Percentiles rank a stretch among this genome's conserved stretches.
Evolutionary conservation across 768 basidiomycete species (phyloP).

Genomic region (Rhizopogon vinicolor): DNA sequence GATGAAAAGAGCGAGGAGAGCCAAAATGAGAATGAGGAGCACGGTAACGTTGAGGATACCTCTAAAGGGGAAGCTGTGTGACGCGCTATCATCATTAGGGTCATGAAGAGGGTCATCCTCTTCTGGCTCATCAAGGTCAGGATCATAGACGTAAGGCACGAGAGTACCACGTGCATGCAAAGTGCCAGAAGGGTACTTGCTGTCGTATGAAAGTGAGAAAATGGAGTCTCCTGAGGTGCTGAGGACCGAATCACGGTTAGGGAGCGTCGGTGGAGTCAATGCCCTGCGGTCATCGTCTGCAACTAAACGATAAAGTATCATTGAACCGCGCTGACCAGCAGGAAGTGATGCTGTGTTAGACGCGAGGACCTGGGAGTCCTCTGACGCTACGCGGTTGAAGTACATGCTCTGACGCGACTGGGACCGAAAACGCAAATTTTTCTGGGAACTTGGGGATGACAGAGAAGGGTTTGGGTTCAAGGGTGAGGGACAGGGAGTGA

Average conservation of each 20-base stretch:
- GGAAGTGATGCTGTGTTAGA: slow-evolving; percentile 13
- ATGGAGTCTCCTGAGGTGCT: slow-evolving; percentile 51
- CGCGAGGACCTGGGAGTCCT: slow-evolving; percentile 39
- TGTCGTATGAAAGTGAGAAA: slow-evolving; percentile 46
- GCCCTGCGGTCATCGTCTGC: slow-evolving; percentile 28
- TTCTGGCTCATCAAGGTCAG: slow-evolving; percentile 52
- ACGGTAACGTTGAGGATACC: slow-evolving; percentile 69
- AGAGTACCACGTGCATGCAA: slow-evolving; percentile 32
- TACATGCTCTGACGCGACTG: slow-evolving; percentile 35
- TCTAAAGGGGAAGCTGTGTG: slow-evolving; percentile 31
- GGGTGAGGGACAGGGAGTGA: slow-evolving; percentile 53
- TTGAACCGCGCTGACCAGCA: slow-evolving; percentile 43
- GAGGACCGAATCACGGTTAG: slow-evolving; percentile 37
- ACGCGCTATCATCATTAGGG: slow-evolving; percentile 32
- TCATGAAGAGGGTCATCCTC: slow-evolving; percentile 79
- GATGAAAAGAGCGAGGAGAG: slow-evolving; percentile 71
- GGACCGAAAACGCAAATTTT: slow-evolving; percentile 28
- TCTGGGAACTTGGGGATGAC: slow-evolving; percentile 8
- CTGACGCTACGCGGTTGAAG: slow-evolving; percentile 40
- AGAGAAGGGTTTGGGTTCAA: slow-evolving; percentile 39
- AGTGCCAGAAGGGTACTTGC: slow-evolving; percentile 57
- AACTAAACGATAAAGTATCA: slow-evolving; percentile 63
- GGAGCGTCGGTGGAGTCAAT: slow-evolving; percentile 28
- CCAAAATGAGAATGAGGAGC: slow-evolving; percentile 55
- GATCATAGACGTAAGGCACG: slow-evolving; percentile 71